Conservation (phyloP, 2,329 filamentous ascomycete genomes). For the Fusarium anguioides region DNA sequence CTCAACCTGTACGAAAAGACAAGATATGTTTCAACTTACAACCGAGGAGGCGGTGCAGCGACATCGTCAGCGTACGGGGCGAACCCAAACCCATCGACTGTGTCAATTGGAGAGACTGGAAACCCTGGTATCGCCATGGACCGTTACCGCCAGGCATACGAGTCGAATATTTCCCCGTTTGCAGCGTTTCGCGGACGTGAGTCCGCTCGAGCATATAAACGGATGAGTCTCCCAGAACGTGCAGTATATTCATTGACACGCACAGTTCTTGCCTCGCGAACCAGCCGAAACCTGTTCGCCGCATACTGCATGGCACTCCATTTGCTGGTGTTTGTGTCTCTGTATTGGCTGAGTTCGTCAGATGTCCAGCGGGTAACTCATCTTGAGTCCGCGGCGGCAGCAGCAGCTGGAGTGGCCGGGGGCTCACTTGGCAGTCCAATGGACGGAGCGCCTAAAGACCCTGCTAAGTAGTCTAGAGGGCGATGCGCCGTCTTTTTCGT, state of each 20-base stretch:
- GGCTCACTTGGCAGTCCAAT: constrained; percentile 47
- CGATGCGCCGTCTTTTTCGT: constrained; percentile 20
- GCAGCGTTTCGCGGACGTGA: constrained; percentile 95
- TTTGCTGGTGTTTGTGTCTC: constrained; percentile 83
- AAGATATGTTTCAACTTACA: constrained; percentile 94
- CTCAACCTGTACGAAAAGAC: constrained; percentile 97
- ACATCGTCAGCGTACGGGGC: constrained; percentile 73
- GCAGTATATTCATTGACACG: constrained; percentile 90
- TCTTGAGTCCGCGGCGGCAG: constrained; percentile 61
- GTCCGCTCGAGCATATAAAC: constrained; percentile 87
- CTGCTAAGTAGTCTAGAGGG: constrained; percentile 41
- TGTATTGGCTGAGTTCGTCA: constrained; percentile 83
- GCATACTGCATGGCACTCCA: constrained; percentile 91
- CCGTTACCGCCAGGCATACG: constrained; percentile 91
- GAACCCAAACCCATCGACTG: constrained; percentile 80
- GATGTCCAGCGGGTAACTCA: constrained; percentile 73
- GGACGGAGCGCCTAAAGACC: constrained; percentile 43
- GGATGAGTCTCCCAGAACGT: constrained; percentile 92
- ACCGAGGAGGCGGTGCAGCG: constrained; percentile 70
- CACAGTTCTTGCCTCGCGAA: constrained; percentile 88
- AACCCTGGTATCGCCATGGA: constrained; percentile 77
- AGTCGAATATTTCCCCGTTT: constrained; percentile 95
- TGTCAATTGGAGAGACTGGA: constrained; percentile 67
- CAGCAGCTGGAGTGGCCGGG: constrained; percentile 57
- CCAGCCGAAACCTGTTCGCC: constrained; percentile 93